Evolutionary conservation across 2,329 filamentous ascomycete species (phyloP).

Genomic region (Domatiomyces globalis): DNA sequence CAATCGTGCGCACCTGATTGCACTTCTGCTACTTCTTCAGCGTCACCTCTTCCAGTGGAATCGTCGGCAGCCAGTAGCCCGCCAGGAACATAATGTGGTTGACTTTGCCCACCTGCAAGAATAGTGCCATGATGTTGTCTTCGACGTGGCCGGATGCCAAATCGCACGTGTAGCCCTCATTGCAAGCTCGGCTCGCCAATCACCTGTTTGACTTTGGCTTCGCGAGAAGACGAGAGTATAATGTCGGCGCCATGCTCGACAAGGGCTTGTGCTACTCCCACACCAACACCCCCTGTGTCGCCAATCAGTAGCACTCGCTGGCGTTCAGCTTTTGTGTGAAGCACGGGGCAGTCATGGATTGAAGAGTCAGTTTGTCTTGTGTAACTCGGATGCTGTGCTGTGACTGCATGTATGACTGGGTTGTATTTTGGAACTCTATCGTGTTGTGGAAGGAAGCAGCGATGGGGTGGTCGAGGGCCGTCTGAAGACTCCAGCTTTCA

Average conservation of each 20-base stretch:
- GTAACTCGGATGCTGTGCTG: too few relatives aligned
- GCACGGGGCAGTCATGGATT: not conserved
- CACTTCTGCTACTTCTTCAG: constrained; percentile 29
- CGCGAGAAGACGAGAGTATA: constrained; percentile 45
- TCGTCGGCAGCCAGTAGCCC: constrained; percentile 32
- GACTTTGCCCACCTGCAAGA: constrained; percentile 24
- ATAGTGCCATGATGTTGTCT: constrained; percentile 33
- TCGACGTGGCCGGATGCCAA: constrained; percentile 36
- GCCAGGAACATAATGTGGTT: constrained; percentile 48
- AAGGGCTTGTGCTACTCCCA: constrained; percentile 43
- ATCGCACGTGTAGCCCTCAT: constrained; percentile 37
- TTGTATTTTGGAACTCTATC: too few relatives aligned
- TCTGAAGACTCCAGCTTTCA: too few relatives aligned
- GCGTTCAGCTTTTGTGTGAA: constrained; percentile 21
- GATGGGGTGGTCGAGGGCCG: too few relatives aligned
- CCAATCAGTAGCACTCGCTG: constrained; percentile 43
- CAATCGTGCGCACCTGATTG: constrained; percentile 7
- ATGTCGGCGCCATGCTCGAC: constrained; percentile 44
- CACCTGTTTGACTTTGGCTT: constrained; percentile 34
- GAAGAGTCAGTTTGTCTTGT: constrained; percentile 9
- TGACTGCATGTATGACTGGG: too few relatives aligned
- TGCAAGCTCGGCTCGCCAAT: constrained; percentile 30
- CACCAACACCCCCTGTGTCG: constrained; percentile 50
- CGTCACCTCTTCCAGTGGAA: constrained; percentile 29
- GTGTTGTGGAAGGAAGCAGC: too few relatives aligned